phyloP scores from a whole-genome alignment of 2,329 filamentous ascomycete species.

The Colletotrichum brevisporum region DNA sequence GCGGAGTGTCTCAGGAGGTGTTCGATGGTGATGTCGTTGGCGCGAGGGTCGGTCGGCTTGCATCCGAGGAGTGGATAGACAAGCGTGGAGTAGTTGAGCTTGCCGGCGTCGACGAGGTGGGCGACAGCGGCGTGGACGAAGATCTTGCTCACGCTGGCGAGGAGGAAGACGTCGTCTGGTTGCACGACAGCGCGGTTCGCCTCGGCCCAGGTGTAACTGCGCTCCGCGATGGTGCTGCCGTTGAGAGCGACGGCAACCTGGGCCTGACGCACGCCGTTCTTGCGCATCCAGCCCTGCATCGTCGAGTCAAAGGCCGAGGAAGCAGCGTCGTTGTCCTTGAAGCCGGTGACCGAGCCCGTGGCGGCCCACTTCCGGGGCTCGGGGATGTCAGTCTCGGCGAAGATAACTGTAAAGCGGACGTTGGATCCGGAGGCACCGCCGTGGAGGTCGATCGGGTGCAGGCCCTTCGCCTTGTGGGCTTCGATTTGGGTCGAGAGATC shows the following conservation, averaged over 20 bases:
- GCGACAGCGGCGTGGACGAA: conserved; percentile 39
- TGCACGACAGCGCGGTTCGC: conserved; percentile 30
- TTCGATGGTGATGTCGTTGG: conserved; percentile 35
- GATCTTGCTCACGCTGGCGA: conserved; percentile 41
- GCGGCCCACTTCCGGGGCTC: conserved; percentile 32
- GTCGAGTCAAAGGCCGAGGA: conserved; percentile 11
- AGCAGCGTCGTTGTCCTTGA: conserved; percentile 21
- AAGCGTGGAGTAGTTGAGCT: conserved; percentile 16
- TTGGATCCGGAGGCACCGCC: conserved; percentile 32
- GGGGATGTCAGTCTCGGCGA: conserved; percentile 34
- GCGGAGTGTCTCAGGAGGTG: conserved; percentile 34
- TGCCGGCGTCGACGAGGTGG: conserved; percentile 32
- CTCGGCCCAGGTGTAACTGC: conserved; percentile 41
- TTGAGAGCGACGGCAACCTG: conserved; percentile 36
- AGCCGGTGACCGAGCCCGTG: conserved; percentile 26
- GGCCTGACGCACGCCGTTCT: conserved; percentile 40
- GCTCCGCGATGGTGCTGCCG: conserved; percentile 30
- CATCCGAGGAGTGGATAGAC: conserved; percentile 36
- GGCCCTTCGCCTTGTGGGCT: conserved; percentile 25
- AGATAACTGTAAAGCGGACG: conserved; percentile 35
- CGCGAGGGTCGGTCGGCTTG: conserved; percentile 24
- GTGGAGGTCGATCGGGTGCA: conserved; percentile 37
- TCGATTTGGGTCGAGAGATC: conserved; percentile 29
- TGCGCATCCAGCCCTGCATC: conserved; percentile 35
- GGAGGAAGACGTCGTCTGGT: conserved; percentile 37